phyloP scores from a whole-genome alignment of 2,329 filamentous ascomycete genomes.

The Venturia carpophila region DNA sequence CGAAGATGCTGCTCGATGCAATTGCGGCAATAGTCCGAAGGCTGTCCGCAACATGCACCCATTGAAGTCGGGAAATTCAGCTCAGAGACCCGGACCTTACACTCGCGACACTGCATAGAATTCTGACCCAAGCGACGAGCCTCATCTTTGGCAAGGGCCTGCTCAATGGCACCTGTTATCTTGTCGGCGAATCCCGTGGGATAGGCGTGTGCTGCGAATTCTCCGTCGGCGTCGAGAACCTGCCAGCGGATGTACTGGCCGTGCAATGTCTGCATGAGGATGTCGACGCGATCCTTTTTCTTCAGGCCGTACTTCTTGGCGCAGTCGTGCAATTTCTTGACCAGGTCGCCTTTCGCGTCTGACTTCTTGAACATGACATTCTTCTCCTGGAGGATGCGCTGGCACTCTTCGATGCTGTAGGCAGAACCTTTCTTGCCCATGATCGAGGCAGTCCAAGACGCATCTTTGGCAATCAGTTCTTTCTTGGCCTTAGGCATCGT shows the following conservation, averaged over 20 bases:
- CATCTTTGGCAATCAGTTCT: background rate
- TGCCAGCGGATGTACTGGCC: background rate
- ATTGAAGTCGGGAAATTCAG: background rate
- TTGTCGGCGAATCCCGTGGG: background rate
- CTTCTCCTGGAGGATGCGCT: conserved; percentile 3
- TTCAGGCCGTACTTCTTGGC: background rate
- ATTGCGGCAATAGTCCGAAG: background rate
- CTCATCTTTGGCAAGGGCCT: background rate
- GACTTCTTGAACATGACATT: background rate
- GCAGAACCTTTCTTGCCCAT: conserved; percentile 4
- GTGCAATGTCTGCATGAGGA: background rate
- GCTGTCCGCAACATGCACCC: background rate
- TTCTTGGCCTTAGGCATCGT: background rate
- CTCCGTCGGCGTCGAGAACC: background rate
- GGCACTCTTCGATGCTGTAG: background rate
- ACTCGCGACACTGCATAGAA: background rate
- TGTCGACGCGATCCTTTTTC: background rate
- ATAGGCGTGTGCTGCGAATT: background rate
- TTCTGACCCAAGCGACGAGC: background rate
- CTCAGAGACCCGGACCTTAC: background rate
- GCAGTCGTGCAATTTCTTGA: background rate
- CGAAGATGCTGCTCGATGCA: background rate
- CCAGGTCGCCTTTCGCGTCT: background rate
- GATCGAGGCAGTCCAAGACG: background rate
- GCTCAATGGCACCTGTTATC: background rate